phyloP scores from a whole-genome alignment of 441 rosid species.

The Lepidium campestre region DNA sequence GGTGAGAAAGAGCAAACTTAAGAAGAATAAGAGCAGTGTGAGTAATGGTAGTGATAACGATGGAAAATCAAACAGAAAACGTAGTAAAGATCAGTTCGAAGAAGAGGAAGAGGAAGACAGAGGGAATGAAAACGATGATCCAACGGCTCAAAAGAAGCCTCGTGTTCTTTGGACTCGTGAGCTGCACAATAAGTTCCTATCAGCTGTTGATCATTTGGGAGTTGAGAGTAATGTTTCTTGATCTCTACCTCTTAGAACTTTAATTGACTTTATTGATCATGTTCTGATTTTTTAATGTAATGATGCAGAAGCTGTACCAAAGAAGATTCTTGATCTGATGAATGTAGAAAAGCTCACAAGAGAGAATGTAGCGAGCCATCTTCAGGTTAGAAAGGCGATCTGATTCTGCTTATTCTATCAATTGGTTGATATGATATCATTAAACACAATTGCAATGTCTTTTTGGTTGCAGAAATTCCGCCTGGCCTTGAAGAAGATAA shows the following conservation, averaged over 20 bases:
- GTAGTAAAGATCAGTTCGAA: constrained; percentile 56
- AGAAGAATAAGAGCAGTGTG: constrained; percentile 28
- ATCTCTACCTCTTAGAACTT: not conserved
- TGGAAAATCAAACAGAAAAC: constrained; percentile 38
- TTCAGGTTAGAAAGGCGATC: constrained; percentile 33
- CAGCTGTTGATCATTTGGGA: constrained; percentile 53
- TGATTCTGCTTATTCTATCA: not conserved
- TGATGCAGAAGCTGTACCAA: constrained; percentile 69
- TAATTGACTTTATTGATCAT: not conserved
- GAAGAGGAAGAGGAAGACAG: constrained; percentile 53
- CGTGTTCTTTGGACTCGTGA: constrained; percentile 66
- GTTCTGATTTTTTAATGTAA: not conserved
- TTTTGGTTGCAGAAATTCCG: constrained; percentile 61
- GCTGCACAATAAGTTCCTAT: constrained; percentile 51
- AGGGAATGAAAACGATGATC: constrained; percentile 44
- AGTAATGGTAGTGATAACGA: constrained; percentile 22
- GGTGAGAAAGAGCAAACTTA: constrained; percentile 43
- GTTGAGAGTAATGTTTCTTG: constrained; percentile 47
- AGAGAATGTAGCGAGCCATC: constrained; percentile 70
- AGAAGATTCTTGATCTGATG: constrained; percentile 65
- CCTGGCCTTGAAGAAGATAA: constrained; percentile 60
- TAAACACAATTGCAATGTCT: constrained; percentile 1
- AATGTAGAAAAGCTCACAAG: constrained; percentile 60
- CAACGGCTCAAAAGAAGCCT: constrained; percentile 54
- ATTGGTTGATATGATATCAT: not conserved